Base-by-base conservation (phyloP, 2,329 filamentous ascomycete genomes). In the Fusarium phyllophilum region DNA sequence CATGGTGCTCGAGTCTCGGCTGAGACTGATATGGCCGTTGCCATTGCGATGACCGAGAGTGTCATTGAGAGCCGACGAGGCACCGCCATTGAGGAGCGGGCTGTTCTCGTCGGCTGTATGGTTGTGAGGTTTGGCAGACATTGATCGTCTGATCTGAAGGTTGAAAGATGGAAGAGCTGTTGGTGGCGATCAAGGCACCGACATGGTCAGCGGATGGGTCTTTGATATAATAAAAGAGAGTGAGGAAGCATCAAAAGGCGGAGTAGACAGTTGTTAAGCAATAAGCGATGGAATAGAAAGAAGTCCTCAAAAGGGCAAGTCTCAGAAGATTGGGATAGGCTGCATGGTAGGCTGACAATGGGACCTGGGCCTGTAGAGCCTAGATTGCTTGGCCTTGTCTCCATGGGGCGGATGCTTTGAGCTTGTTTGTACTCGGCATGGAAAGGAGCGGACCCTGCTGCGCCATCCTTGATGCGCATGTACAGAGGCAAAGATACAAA, bases 81-180 rank as follows among this genome's bases (percentile, higher is more conserved):
- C 66, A 60, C 80, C 80, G 76, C 81, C 80, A 66, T 83, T 83
- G 66, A 87, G 79, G 64, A 87, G 81, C 58, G 85, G 84, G 70
- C 85, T 83, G 49, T 75, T 79, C 80, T 88, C 85, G 74, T 78
- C 74, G 71, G 79, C 75, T 60, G 64, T 66, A 46, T 69, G 69
- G 54, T 74, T 73, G 29, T 73, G 69, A 48, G 71, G 55, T 68
- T 78, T 81, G 76, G 64, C 72, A 64, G 77, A 81, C 79, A 84
- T 83, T 70, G 77, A 75, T 61, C 79, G 79, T 77, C 78, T 77
- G 68, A 77, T 68, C 22, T 74, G 67, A 57, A 65, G 70, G 39
- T 65, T 55, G 61, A 79, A 77, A 34, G 73, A 74, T 68, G 69
- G 73, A 70, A 67, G 76, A 77, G 77, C 78, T 78, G 66, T 75